phyloP scores from a whole-genome alignment of 23 red algal species.

The Gracilaria domingensis region DNA sequence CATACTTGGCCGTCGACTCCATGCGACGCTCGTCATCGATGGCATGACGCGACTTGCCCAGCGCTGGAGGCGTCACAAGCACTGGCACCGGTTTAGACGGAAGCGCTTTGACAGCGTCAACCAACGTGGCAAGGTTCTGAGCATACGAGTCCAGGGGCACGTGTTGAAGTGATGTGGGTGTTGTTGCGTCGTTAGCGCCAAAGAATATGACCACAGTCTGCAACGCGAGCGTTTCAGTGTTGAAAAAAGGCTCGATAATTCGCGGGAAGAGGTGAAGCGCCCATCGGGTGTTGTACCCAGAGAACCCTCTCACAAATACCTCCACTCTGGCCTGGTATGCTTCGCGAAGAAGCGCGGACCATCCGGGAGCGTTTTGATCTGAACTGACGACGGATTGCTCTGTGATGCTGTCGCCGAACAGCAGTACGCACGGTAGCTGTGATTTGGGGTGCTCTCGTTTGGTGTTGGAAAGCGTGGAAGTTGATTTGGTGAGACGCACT shows the following conservation, averaged over 20 bases:
- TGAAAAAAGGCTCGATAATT: background rate
- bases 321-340: conserved; percentile 44
- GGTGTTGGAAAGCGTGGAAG: background rate
- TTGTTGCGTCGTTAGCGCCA: conserved; percentile 74
- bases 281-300: conserved; percentile 76
- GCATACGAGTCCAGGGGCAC: conserved; percentile 65
- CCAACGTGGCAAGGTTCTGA: conserved; percentile 60
- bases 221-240: conserved; percentile 1
- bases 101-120: conserved; percentile 27
- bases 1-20: conserved; percentile 41
- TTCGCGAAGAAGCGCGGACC: conserved; percentile 50
- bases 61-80: conserved; percentile 56
- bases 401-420: conserved; percentile 71
- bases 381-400: conserved; percentile 31
- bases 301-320: conserved; percentile 70
- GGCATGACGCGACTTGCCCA: conserved; percentile 11
- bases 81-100: conserved; percentile 41
- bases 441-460: background rate
- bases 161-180: conserved; percentile 34
- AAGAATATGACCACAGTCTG: conserved; percentile 68
- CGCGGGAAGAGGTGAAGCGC: conserved; percentile 71
- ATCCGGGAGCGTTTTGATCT: conserved; percentile 41
- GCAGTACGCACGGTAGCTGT: conserved; percentile 40
- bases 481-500: background rate
- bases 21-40: conserved; percentile 1